Percentiles rank a stretch among this genome's conserved stretches.
Evolutionary conservation across 1,284 basidiomycete genomes (phyloP).

Genomic region (Ganoderma resinaceum): DNA sequence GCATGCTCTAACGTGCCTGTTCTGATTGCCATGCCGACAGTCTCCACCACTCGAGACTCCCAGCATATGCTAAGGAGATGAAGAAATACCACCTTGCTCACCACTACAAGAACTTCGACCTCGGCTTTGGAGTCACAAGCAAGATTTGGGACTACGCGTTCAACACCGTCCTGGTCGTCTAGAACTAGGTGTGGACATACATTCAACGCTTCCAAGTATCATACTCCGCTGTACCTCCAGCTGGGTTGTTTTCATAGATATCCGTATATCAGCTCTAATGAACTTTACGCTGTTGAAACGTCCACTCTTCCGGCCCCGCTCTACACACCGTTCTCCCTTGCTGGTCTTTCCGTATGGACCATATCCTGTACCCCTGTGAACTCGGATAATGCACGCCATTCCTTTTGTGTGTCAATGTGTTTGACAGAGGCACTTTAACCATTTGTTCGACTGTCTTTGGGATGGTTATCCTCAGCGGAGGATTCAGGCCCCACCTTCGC

Average conservation of each 20-base stretch:
- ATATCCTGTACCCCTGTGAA: constrained; percentile 1
- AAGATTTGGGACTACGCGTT: constrained; percentile 97
- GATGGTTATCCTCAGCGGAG: background rate
- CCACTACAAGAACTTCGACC: constrained; percentile 98
- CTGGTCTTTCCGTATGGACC: background rate
- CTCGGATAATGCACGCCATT: background rate
- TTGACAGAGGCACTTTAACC: background rate
- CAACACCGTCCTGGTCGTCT: constrained; percentile 80
- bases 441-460: background rate
- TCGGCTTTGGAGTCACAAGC: constrained; percentile 97
- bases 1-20: constrained; percentile 9
- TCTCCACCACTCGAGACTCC: constrained; percentile 90
- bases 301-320: background rate
- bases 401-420: background rate
- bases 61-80: constrained; percentile 88
- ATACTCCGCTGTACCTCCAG: background rate
- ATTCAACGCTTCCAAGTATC: background rate
- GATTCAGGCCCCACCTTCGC: too few relatives aligned
- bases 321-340: background rate
- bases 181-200: constrained; percentile 15
- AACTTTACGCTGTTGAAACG: constrained; percentile 2
- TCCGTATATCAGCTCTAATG: constrained; percentile 10
- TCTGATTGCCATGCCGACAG: constrained; percentile 42
- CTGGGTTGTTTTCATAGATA: constrained; percentile 2
- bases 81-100: constrained; percentile 99